Base-by-base conservation (phyloP, 441 rosid species). In the Erysimum pusillum region DNA sequence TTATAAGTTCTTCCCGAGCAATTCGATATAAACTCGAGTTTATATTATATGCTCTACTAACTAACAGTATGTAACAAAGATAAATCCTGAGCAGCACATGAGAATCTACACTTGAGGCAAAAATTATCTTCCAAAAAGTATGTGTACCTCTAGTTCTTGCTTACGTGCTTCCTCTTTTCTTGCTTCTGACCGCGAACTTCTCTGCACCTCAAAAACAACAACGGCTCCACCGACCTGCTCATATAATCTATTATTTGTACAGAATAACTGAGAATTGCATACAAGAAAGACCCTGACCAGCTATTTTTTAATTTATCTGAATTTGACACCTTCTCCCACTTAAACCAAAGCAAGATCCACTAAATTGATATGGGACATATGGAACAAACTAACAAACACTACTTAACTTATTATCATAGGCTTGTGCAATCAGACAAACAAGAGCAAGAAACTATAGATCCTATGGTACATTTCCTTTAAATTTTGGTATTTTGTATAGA, bases 171-270 rank as follows among this genome's bases (percentile, higher is more conserved):
- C 98, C 87, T 96, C 98, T 80, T 90, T 96, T 72, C 87, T 88
- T 65, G 97, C 90, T 79, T 96, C 99, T 72, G 97, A 93, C 80
- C 91, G 84, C 9, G 99, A 85, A 87, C 91, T 91, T 79, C 98
- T 87, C 46, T 96, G 98, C 79, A 90, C 94, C 85, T 96, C 99
- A 81, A 91, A 90, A 60, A 96, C 76, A 73, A 96, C 87, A 63
- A 79, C 85, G 32, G 76, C 94, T 73, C 97, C 97, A 7, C 91
- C 98, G 18, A 96, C 97, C 98, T 90, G 79, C 53, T 57, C 67
- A 68, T 22, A 70, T 53, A 74, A 22, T 13, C 31, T 28, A 36
- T 78, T 13, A 78, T 56, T 52, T 73, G 13, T 53, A 42, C 60
- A 60, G 62, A 65, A 31, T 32, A 57, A 14, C 0, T 41, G 42